Base-by-base conservation (phyloP, 192 early-diverging fungal species). In the Backusella psychrophila region DNA sequence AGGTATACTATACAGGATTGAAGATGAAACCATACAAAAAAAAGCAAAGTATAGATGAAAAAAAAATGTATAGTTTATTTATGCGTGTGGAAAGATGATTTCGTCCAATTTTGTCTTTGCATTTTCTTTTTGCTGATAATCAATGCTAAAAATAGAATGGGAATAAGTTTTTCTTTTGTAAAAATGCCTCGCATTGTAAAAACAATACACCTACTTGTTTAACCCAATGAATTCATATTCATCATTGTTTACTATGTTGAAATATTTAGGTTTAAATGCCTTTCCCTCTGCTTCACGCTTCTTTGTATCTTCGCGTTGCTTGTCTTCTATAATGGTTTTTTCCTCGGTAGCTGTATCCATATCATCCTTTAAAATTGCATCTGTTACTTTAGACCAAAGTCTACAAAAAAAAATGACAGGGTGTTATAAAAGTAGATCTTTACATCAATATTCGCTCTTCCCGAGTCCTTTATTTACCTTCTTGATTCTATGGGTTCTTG, bases 401-500 rank as follows among this genome's bases (percentile, higher is more conserved):
- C 85, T 85, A 69, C 12, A 67, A 53, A 52, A 56, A 12, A 29
- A 35, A 36, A 63, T 38, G 46, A 21, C 14, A 21, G 31, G 19
- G 21, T 41, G 15, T 12, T 26, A 70, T 41, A 42, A 70, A 42
- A 70, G 19, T 21, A n/a, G 6, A 4, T 49, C 5, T 21, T 70
- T 44, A 19, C 26, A 52, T 52, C 12, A 15, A 72, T 11, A 17
- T 66, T 39, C 11, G 33, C 21, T 15, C 19, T 19, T 14, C 29
- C 66, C 29, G 33, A 33, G 49, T 36, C 21, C 29, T 66, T 73
- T 29, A 21, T 23, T 66, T 78, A 92, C 87, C 91, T 87, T 69
- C 94, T 87, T 36, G 95, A 95, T 85, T 99, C 97, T 75, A 94
- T 94, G 23, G 84, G 76, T 69, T 95, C 94, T 83, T 96, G 95